Conservation (phyloP, 2,329 filamentous ascomycete species). For the Diaporthe amygdali region DNA sequence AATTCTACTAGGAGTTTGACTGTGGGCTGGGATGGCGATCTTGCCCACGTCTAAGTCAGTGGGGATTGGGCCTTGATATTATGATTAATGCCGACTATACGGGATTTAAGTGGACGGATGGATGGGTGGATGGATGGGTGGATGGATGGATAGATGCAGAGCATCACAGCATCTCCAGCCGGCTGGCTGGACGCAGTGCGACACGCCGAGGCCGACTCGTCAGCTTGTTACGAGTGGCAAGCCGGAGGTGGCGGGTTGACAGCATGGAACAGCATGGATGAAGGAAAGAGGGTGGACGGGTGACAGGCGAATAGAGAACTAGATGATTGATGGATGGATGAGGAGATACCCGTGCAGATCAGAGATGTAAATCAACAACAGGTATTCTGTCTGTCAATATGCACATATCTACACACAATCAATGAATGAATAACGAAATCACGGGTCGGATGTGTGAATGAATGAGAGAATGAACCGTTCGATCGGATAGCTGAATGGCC, state of each 20-base stretch:
- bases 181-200: background rate
- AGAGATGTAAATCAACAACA: background rate
- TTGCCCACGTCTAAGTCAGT: background rate
- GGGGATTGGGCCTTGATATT: background rate
- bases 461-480: background rate
- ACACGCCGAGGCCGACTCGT: background rate
- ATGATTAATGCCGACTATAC: background rate
- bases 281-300: background rate
- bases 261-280: background rate
- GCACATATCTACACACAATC: background rate
- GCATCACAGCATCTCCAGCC: background rate
- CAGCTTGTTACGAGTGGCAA: background rate
- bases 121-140: no score
- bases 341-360: slow-evolving; percentile 14
- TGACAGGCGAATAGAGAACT: background rate
- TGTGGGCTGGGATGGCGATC: background rate
- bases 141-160: slow-evolving; percentile 7
- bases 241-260: background rate
- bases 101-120: background rate
- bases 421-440: no score
- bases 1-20: background rate
- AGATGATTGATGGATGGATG: background rate
- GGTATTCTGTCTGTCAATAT: no score
- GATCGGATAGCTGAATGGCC: background rate
- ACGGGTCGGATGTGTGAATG: background rate